phyloP scores from a whole-genome alignment of 805 yeast species.

The Candida corydali region DNA sequence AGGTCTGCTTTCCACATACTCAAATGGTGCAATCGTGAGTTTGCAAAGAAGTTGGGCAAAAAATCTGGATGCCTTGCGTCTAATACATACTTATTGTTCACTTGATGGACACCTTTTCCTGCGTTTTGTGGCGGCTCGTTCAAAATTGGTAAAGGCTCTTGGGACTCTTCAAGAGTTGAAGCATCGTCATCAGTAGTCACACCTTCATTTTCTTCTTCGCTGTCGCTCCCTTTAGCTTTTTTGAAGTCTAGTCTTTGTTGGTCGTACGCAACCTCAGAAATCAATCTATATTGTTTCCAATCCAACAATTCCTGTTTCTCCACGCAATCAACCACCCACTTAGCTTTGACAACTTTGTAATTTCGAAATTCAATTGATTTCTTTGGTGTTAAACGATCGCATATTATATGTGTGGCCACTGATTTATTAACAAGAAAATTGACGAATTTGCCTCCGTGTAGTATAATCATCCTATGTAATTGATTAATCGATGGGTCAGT shows the following conservation, averaged over 20 bases:
- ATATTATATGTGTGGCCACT: conserved; percentile 79
- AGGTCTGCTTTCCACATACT: conserved; percentile 83
- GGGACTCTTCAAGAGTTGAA: background rate
- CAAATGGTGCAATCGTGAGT: conserved; percentile 83
- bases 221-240: conserved; percentile 4
- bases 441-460: conserved; percentile 76
- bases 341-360: conserved; percentile 74
- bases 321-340: conserved; percentile 74
- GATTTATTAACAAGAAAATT: conserved; percentile 68
- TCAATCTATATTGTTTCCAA: conserved; percentile 65
- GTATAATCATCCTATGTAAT: conserved; percentile 64
- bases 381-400: conserved; percentile 72
- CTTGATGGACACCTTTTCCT: conserved; percentile 8
- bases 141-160: conserved; percentile 3
- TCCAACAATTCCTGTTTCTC: conserved; percentile 43
- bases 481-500: conserved; percentile 76
- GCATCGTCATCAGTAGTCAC: background rate
- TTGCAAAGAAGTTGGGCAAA: conserved; percentile 63
- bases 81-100: conserved; percentile 15
- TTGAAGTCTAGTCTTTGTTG: conserved; percentile 39
- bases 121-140: conserved; percentile 6
- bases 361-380: conserved; percentile 63
- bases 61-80: conserved; percentile 80
- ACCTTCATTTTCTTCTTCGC: conserved; percentile 1
- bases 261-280: conserved; percentile 50